Evolutionary conservation across 257 asterid genomes (phyloP), one percentile per base, ranked within the genome.

Genomic region (Anisodus tanguticus): DNA sequence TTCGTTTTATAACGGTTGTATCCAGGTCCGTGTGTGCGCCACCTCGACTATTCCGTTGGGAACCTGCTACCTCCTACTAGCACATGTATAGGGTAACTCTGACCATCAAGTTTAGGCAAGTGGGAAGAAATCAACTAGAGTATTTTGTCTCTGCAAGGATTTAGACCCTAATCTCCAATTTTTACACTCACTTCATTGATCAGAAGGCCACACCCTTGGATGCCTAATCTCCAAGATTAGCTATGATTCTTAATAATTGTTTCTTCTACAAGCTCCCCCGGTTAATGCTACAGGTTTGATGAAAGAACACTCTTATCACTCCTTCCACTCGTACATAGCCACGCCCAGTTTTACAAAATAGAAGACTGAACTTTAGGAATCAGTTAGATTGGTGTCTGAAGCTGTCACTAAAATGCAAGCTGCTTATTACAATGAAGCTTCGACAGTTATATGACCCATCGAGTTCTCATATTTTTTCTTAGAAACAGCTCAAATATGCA

Each of bases 321-420:
- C 53, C 19, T 39, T 68, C 49, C 12, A 39, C 77, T 15, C 51
- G n/a, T 39, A 39, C 77, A 68, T 66, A 37, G 53, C 26, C 77
- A 68, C 37, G 53, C 26, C 77, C 77, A 39, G 77, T 15, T 68
- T 68, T 68, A 37, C 51, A 37, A 68, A 68, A 37, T 39, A 39
- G 26, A 68, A 68, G 51, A 68, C 77, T 37, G 37, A 35, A 68
- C 77, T 35, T 68, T 3, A 37, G 76, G 51, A 31, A 37, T 8
- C 77, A 68, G 26, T 67, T 67, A 67, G 8, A 37, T 68, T 68
- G 77, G 77, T 39, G 51, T 68, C 26, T 39, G 12, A 68, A 68
- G 77, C 26, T 68, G 51, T 7, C 76, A 2, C n/a, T 67, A 31
- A 31, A 31, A 31, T 31, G 35, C 35, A 68, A 68, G 11, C 26